Conservation (phyloP, 2,329 filamentous ascomycete species). For the Aspergillus alliaceus region DNA sequence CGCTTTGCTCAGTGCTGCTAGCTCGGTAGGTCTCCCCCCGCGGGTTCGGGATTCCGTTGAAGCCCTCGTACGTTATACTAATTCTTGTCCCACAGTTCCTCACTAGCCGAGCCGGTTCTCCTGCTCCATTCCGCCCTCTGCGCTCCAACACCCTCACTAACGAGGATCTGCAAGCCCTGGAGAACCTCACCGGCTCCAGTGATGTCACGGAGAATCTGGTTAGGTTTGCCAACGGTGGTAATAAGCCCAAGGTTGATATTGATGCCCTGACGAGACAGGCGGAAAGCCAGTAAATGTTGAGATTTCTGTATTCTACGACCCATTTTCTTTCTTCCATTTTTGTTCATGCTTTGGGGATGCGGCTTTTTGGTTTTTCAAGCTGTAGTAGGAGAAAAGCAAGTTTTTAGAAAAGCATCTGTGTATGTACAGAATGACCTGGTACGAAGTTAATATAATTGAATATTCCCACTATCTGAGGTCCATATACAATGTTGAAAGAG, state of each 20-base stretch:
- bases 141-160: slow-evolving; percentile 53
- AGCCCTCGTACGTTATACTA: background rate
- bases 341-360: background rate
- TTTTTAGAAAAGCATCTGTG: background rate
- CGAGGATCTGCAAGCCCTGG: slow-evolving; percentile 46
- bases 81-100: slow-evolving; percentile 60
- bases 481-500: no score
- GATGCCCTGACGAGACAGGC: slow-evolving; percentile 40
- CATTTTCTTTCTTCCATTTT: background rate
- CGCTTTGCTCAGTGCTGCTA: slow-evolving; percentile 80
- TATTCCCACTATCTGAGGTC: no score
- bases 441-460: slow-evolving; percentile 2
- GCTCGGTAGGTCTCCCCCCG: slow-evolving; percentile 64
- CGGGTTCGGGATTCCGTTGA: background rate
- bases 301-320: background rate
- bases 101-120: slow-evolving; percentile 67
- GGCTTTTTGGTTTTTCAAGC: background rate
- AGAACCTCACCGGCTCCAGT: slow-evolving; percentile 35
- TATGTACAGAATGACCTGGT: slow-evolving; percentile 5
- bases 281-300: slow-evolving; percentile 25
- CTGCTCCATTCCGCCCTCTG: slow-evolving; percentile 61
- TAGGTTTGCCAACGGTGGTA: slow-evolving; percentile 22
- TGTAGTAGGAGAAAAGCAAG: background rate
- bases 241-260: slow-evolving; percentile 36
- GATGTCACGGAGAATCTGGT: slow-evolving; percentile 16